Evolutionary conservation across 2,329 filamentous ascomycete genomes (phyloP).

Genomic region (Juglanconis juglandina): DNA sequence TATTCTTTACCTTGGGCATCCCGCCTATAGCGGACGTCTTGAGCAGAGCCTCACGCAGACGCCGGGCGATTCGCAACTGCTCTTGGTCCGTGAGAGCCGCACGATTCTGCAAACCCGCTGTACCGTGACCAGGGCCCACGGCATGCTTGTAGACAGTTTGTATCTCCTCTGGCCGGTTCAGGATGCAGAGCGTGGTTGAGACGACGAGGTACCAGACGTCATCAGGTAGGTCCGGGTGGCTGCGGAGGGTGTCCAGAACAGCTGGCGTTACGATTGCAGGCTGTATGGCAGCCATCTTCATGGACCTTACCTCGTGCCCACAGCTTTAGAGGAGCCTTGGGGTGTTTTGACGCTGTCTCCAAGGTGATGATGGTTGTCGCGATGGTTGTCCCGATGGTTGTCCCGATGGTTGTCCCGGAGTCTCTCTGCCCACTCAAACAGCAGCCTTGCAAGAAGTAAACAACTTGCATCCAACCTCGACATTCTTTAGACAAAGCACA

Average conservation of each 20-base stretch:
- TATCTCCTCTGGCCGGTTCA: slow-evolving; percentile 50
- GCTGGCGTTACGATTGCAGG: slow-evolving; percentile 36
- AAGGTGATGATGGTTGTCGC: too few relatives aligned
- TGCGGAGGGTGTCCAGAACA: slow-evolving; percentile 39
- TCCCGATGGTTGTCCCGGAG: not conserved
- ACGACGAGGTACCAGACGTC: slow-evolving; percentile 49
- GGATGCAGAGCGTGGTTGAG: slow-evolving; percentile 40
- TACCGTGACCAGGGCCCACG: slow-evolving; percentile 29
- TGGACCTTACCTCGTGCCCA: not conserved
- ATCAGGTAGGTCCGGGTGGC: slow-evolving; percentile 38
- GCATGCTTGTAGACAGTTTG: slow-evolving; percentile 41
- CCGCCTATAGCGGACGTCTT: slow-evolving; percentile 47
- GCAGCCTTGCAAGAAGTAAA: not conserved
- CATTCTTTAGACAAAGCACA: not conserved
- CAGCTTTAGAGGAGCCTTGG: too few relatives aligned
- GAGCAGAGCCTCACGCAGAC: slow-evolving; percentile 47
- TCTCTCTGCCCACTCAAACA: not conserved
- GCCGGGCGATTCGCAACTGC: slow-evolving; percentile 40
- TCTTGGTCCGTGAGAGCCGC: slow-evolving; percentile 26
- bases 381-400: too few relatives aligned
- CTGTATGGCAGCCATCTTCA: slow-evolving; percentile 16
- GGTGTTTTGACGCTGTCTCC: too few relatives aligned
- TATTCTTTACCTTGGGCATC: slow-evolving; percentile 42
- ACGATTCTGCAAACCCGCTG: slow-evolving; percentile 16
- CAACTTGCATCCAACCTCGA: not conserved